Base-by-base conservation (phyloP, 371 early-diverging fungal species). In the Capillidium heterosporum region DNA sequence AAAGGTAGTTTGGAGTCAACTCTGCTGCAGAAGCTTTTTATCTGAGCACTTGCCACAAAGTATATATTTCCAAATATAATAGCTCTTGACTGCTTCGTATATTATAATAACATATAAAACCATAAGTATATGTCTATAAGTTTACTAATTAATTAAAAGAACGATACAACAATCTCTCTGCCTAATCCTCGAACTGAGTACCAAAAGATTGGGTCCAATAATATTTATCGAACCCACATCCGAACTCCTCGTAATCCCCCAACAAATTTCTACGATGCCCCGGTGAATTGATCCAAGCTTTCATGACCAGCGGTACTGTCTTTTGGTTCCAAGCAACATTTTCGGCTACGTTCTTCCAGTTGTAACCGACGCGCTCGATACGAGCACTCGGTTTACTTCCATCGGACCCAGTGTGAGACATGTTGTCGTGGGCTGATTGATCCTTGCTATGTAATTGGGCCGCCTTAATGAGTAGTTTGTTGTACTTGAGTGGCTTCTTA, bases 191-290 rank as follows among this genome's bases (percentile, higher is more conserved):
- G 13, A 35, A 35, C 35, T 35, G 35, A 13, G 52, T 23, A 11
- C 55, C 55, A 55, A 55, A 55, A 10, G 19, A 41, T 23, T 42
- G 43, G 27, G 55, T 55, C 55, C 55, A 55, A 39, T 55, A 55
- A 11, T 7, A 28, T 4, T 55, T 21, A 29, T 27, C n/a, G 27
- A 40, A n/a, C 23, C 42, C 55, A 28, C 42, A 41, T 11, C 55
- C 55, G 26, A 55, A 55, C 29, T 55, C 55, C 17, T 13, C 27
- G 19, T 41, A 55, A 1, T 55, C 43, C 10, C 55, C 50, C 40
- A 74, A 24, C 54, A 75, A 69, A 57, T 75, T 75, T 7, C 54
- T 61, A 8, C 60, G 57, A 56, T 75, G 75, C 1, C 65, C 69
- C 1, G 71, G 61, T 56, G 75, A 74, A 48, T 71, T 60, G 41